These are phyloP conservation scores for Saccharum officinarum DNA, from an alignment of 176 grass and related monocot genomes.

Conservation along the genomic window DNA sequence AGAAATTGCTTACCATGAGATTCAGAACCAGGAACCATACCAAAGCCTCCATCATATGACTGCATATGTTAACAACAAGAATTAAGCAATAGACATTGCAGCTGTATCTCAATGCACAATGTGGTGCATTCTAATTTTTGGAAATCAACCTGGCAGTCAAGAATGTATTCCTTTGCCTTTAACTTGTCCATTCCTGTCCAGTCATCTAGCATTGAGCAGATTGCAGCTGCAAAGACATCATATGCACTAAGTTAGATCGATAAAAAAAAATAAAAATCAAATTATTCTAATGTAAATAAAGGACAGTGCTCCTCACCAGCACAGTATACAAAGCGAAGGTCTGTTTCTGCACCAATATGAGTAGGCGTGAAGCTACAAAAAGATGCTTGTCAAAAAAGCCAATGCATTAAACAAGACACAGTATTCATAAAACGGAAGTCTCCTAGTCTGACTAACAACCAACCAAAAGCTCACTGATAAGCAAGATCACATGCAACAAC, in stretches of 20 bases:
- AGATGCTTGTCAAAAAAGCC: constrained; percentile 13
- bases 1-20: constrained; percentile 80
- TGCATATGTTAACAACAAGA: constrained; percentile 45
- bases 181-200: constrained; percentile 92
- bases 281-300: constrained; percentile 24
- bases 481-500: neutral
- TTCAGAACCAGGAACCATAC: constrained; percentile 86
- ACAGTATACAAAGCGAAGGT: constrained; percentile 95
- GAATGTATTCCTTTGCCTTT: constrained; percentile 80
- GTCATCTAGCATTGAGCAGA: constrained; percentile 81
- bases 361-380: constrained; percentile 84
- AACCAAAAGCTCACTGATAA: constrained; percentile 15
- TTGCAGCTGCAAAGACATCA: constrained; percentile 70
- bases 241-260: neutral
- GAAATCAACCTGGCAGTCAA: constrained; percentile 73
- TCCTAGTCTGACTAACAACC: constrained; percentile 8
- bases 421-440: constrained; percentile 8
- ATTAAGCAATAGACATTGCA: constrained; percentile 47
- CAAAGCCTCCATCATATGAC: constrained; percentile 99
- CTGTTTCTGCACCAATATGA: constrained; percentile 86
- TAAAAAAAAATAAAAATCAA: neutral
- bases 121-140: neutral
- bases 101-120: neutral
- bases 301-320: constrained; percentile 61
- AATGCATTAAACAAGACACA: constrained; percentile 12